Conservation (phyloP, 371 early-diverging fungal genomes). For the Circinella umbellata region DNA sequence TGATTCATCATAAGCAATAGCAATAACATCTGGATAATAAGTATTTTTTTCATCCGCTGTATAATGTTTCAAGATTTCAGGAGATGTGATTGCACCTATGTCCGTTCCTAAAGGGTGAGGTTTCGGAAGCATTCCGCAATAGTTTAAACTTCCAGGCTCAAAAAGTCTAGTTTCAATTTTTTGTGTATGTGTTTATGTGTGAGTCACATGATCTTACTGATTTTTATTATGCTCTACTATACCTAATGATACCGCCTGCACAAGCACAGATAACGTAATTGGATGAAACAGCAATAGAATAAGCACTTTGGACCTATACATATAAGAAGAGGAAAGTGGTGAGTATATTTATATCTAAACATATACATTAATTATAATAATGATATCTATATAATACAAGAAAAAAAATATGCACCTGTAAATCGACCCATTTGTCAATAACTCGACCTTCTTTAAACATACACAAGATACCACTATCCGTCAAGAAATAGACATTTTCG, state of each 20-base stretch:
- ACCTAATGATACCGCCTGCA: slow-evolving; percentile 74
- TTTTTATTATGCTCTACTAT: neutral
- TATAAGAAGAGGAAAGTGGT: neutral
- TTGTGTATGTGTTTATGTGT: neutral
- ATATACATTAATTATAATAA: too few species aligned
- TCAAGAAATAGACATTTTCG: slow-evolving; percentile 68
- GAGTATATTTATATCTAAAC: too few species aligned
- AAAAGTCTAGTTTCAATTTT: slow-evolving; percentile 59
- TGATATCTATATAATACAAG: too few species aligned
- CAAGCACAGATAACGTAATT: slow-evolving; percentile 77
- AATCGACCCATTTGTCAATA: slow-evolving; percentile 82
- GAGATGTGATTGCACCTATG: slow-evolving; percentile 44
- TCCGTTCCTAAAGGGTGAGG: slow-evolving; percentile 77
- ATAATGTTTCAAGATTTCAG: slow-evolving; percentile 31
- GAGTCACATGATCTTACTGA: neutral
- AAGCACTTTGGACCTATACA: slow-evolving; percentile 60
- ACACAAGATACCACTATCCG: slow-evolving; percentile 72
- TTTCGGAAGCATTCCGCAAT: slow-evolving; percentile 73
- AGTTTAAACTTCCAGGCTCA: slow-evolving; percentile 70
- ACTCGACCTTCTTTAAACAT: slow-evolving; percentile 68
- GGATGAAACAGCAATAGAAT: slow-evolving; percentile 66
- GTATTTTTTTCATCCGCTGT: slow-evolving; percentile 24
- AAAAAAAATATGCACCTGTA: slow-evolving; percentile 53
- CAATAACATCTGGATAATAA: slow-evolving; percentile 66
- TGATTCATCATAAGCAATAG: slow-evolving; percentile 53